Evolutionary conservation across 495 filamentous ascomycete genomes (phyloP).

Genomic region (Diplogelasinospora grovesii): DNA sequence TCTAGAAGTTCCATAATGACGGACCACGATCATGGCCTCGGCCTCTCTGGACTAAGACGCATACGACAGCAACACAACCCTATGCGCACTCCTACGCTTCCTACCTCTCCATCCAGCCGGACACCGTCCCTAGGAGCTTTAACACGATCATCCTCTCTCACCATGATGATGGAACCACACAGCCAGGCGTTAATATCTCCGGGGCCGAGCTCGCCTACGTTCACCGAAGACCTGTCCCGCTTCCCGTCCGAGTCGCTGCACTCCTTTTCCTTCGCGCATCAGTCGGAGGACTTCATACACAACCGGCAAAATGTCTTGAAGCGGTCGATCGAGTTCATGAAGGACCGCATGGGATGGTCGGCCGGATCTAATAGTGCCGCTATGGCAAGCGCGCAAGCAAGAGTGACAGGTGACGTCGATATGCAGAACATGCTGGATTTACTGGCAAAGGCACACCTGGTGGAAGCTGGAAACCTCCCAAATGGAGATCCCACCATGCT

Average conservation of each 20-base stretch:
- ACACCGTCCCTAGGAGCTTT: conserved; percentile 52
- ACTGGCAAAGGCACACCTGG: conserved; percentile 67
- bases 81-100: conserved; percentile 57
- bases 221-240: conserved; percentile 80
- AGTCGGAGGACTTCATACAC: conserved; percentile 85
- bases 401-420: conserved; percentile 74
- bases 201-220: conserved; percentile 61
- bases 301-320: conserved; percentile 91
- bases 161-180: conserved; percentile 39
- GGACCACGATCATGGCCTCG: conserved; percentile 53
- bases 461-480: conserved; percentile 49
- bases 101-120: conserved; percentile 53
- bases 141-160: conserved; percentile 58
- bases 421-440: conserved; percentile 88
- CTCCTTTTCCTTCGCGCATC: conserved; percentile 97
- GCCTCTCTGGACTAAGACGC: conserved; percentile 74
- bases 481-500: conserved; percentile 34
- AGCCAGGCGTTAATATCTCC: conserved; percentile 41
- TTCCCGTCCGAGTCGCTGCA: conserved; percentile 96
- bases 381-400: conserved; percentile 74
- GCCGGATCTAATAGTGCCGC: conserved; percentile 37
- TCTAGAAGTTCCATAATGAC: conserved; percentile 46
- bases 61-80: conserved; percentile 78
- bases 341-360: conserved; percentile 81
- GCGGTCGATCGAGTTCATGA: conserved; percentile 94